These are phyloP conservation scores for Erysimum cheiranthoides DNA, from an alignment of 345 rosid species.

Conservation along the genomic window DNA sequence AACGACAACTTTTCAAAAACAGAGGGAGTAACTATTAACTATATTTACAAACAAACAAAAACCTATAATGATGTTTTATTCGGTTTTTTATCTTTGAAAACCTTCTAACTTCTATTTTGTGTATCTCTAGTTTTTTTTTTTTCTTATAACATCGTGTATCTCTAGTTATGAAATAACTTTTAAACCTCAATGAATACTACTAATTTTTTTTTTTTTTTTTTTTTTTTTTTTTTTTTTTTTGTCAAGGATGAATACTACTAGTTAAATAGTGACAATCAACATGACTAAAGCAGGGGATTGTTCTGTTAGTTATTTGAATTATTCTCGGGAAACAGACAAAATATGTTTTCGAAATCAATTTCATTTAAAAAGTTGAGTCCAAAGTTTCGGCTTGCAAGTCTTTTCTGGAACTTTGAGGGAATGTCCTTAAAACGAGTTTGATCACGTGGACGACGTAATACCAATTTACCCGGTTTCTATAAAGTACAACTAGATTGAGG, in stretches of 20 bases:
- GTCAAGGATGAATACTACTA: no score
- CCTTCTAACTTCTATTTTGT: neutral
- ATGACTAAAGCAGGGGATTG: slow-evolving; percentile 20
- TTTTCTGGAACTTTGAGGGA: slow-evolving; percentile 27
- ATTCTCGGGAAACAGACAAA: slow-evolving; percentile 3
- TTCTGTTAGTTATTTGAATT: neutral
- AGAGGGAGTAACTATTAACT: no score
- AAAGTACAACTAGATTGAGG: neutral
- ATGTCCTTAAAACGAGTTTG: slow-evolving; percentile 23
- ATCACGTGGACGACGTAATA: slow-evolving; percentile 35
- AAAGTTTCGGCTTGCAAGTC: slow-evolving; percentile 41
- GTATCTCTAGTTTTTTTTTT: slow-evolving; percentile 16
- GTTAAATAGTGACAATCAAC: slow-evolving; percentile 20
- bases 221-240: no score
- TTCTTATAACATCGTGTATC: no score
- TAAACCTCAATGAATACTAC: neutral
- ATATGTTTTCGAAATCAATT: neutral
- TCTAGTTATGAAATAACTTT: slow-evolving; percentile 2
- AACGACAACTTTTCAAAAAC: no score
- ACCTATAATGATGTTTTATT: neutral
- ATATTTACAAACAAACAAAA: neutral
- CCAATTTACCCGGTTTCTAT: neutral
- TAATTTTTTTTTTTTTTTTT: no score
- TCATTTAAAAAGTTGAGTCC: slow-evolving; percentile 13
- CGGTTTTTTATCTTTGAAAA: neutral